These are phyloP conservation scores for Coelastrella sp. DNA, from an alignment of 139 green algal species.

Conservation along the genomic window DNA sequence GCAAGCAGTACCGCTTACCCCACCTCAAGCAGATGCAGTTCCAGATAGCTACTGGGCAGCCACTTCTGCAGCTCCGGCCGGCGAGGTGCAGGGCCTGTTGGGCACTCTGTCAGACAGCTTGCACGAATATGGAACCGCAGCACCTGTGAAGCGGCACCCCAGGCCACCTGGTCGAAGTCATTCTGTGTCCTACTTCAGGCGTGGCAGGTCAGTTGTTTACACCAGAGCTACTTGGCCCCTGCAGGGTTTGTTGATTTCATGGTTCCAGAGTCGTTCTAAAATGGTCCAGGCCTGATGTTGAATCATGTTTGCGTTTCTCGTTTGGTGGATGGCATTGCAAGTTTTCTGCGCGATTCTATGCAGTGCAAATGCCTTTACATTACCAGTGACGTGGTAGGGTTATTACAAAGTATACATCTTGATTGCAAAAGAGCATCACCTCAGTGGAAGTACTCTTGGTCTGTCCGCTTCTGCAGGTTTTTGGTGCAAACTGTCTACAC, in stretches of 20 bases:
- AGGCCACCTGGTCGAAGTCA: not conserved
- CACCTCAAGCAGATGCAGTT: not conserved
- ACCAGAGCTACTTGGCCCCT: not conserved
- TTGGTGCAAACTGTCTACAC: not conserved
- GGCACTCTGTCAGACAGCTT: slow-evolving; percentile 4
- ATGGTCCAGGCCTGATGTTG: too few relatives aligned
- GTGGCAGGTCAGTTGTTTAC: not conserved
- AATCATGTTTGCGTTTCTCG: too few relatives aligned
- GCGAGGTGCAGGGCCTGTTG: not conserved
- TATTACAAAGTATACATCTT: too few relatives aligned
- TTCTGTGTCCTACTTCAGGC: slow-evolving; percentile 38
- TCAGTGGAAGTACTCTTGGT: not conserved
- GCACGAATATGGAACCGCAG: not conserved
- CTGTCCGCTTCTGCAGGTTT: not conserved
- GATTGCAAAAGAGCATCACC: not conserved
- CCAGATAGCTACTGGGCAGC: not conserved
- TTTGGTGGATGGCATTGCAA: too few relatives aligned
- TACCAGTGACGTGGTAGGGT: too few relatives aligned
- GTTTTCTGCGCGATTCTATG: too few relatives aligned
- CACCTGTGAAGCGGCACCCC: not conserved
- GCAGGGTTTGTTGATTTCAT: not conserved
- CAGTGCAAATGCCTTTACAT: too few relatives aligned
- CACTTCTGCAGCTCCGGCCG: slow-evolving; percentile 12
- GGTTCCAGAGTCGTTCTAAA: not conserved
- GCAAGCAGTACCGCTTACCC: not conserved